Base-by-base conservation (phyloP, 371 early-diverging fungal species). In the Capillidium heterosporum region DNA sequence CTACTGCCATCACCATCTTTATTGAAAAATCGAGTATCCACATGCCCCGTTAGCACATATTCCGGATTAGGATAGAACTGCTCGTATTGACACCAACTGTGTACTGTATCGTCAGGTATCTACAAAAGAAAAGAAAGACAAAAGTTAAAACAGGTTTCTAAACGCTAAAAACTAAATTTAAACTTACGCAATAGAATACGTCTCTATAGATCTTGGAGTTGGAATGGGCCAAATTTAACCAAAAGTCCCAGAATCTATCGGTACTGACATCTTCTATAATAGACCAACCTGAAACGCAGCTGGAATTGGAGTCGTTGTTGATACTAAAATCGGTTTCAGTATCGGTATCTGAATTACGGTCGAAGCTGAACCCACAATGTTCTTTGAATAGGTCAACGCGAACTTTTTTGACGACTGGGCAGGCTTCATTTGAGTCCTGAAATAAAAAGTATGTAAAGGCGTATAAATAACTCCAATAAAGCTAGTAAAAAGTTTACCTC, bases 151-250 rank as follows among this genome's bases (percentile, higher is more conserved):
- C 35, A 13, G 35, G 35, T 7, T n/a, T n/a, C n/a, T n/a, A 61
- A 85, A 85, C 24, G 73, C 77, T 69, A 93, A 93, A 4, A 89
- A 73, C 3, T 81, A 73, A 21, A 90, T 71, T 65, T 80, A 89
- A n/a, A 80, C 67, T 21, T 59, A 48, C 10, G 84, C 85, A 65
- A 91, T 92, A 13, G 52, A 62, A 13, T 27, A 10, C 23, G 27
- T 19, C 26, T 19, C 48, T 27, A 7, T 21, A 48, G 10, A 48
- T 23, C 19, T 44, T 15, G 28, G 50, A 23, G 50, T 24, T 50
- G 50, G 29, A 28, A 19, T 32, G 15, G 35, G 47, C 47, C 24
- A 47, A 21, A 27, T 47, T 47, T 4, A 17, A 4, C 50, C 50
- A 49, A 32, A n/a, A 62, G 0, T 71, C 42, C 19, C 19, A 72